Base-by-base conservation (phyloP, 305 asterid genomes). In the Fraxinus sp. region DNA sequence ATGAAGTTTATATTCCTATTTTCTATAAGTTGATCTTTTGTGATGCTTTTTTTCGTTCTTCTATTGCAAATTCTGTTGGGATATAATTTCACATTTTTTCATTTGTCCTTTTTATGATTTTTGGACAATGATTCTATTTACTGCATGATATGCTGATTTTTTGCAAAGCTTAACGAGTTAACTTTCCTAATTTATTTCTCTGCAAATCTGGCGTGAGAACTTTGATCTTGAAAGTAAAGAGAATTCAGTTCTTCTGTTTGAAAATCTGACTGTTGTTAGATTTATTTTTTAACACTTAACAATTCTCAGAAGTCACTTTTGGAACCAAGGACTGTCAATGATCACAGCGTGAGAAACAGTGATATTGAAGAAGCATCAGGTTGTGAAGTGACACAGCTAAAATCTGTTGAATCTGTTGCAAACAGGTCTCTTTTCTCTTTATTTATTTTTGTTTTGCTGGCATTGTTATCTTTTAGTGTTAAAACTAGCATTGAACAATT, bases 351-450 rank as follows among this genome's bases (percentile, higher is more conserved):
- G 81, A 88, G 82, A 86, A 87, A 80, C 66, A 84, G 30, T 71
- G 90, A 85, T 59, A 85, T 86, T 28, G 71, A 32, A 41, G 91
- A 85, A 81, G 87, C 84, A 80, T 84, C 88, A 70, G 86, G 2
- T 39, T 46, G 66, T 83, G 92, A 86, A 84, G 82, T 78, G 76
- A 79, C 71, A 20, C 89, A 71, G 79, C 74, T 71, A 72, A 77
- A 81, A 88, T 70, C 85, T 74, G 66, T 76, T 59, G 90, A 83
- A 79, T 79, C 83, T 78, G 73, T 85, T 72, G 37, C 77, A 71
- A 39, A 59, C 39, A 86, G 94, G 95, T 92, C 81, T 79, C 68
- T 79, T 80, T 75, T 55, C 70, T n/a, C 70, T n/a, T 32, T 78
- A 55, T 85, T 26, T 78, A 35, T 62, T 57, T 55, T 73, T 83